Evolutionary conservation across 495 filamentous ascomycete species (phyloP).

Genomic region (Penicillium maclennaniae): DNA sequence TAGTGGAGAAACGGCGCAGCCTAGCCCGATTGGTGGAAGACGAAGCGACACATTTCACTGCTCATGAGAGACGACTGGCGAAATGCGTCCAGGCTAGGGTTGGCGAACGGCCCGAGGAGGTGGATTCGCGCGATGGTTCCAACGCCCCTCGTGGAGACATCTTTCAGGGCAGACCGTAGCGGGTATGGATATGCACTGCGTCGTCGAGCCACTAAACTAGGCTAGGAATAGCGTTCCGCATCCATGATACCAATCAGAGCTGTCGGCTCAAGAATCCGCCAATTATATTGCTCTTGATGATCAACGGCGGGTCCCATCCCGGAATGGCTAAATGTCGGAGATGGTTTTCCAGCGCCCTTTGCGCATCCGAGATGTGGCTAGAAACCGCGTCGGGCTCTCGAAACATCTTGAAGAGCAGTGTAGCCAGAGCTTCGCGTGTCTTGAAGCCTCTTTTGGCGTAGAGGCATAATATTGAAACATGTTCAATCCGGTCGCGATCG

Average conservation of each 20-base stretch:
- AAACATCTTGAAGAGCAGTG: neutral
- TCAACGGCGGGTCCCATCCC: neutral
- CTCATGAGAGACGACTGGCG: neutral
- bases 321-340: neutral
- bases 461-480: neutral
- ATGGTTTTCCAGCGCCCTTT: neutral
- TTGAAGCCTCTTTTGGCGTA: neutral
- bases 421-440: neutral
- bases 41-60: neutral
- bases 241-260: neutral
- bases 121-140: neutral
- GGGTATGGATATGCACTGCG: neutral
- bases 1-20: neutral
- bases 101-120: neutral
- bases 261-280: neutral
- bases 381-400: neutral
- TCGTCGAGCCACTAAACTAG: neutral
- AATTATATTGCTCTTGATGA: neutral
- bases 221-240: neutral
- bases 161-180: neutral
- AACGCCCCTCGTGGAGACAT: neutral
- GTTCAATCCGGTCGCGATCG: neutral
- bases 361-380: neutral
- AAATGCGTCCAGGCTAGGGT: neutral
- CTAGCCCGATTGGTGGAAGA: neutral